phyloP scores from a whole-genome alignment of 1,284 basidiomycete species.

The Cystobasidium sp. region DNA sequence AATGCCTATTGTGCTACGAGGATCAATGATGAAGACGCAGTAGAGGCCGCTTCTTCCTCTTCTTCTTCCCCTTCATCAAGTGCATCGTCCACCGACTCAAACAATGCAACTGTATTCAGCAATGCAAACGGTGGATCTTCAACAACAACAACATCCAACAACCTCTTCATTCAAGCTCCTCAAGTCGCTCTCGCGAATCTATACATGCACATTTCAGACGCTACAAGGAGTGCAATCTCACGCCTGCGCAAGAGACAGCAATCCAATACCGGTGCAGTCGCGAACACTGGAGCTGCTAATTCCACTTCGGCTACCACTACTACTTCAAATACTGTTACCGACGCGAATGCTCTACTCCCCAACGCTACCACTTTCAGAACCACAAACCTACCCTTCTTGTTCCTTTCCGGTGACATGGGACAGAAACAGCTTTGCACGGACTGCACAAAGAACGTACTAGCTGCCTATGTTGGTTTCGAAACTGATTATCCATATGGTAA shows the following conservation, averaged over 20 bases:
- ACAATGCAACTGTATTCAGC: conserved; percentile 38
- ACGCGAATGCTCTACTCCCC: conserved; percentile 61
- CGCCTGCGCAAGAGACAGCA: conserved; percentile 19
- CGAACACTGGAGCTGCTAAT: conserved; percentile 18
- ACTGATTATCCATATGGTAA: conserved; percentile 67
- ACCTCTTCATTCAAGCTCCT: conserved; percentile 33
- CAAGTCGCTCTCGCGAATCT: conserved; percentile 19
- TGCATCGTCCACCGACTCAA: not conserved
- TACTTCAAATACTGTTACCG: conserved; percentile 10
- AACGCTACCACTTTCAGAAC: conserved; percentile 69
- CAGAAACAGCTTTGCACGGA: conserved; percentile 70
- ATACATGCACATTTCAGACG: conserved; percentile 32
- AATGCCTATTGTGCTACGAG: conserved; percentile 68
- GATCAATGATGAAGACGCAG: conserved; percentile 46
- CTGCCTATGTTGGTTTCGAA: conserved; percentile 76
- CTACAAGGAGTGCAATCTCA: conserved; percentile 23
- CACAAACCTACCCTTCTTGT: conserved; percentile 77
- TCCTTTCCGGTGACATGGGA: conserved; percentile 66
- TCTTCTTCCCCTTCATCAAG: conserved; percentile 47
- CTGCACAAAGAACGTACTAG: conserved; percentile 76
- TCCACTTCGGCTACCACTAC: conserved; percentile 20
- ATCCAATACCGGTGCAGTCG: not conserved
- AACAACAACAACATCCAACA: not conserved
- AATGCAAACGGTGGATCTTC: not conserved
- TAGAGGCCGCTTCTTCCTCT: conserved; percentile 55